A percentile compares a stretch with the other conserved stretches of the same genome.
These are phyloP conservation scores for Ogataea henricii DNA, from an alignment of 805 yeast genomes.

Conservation along the genomic window DNA sequence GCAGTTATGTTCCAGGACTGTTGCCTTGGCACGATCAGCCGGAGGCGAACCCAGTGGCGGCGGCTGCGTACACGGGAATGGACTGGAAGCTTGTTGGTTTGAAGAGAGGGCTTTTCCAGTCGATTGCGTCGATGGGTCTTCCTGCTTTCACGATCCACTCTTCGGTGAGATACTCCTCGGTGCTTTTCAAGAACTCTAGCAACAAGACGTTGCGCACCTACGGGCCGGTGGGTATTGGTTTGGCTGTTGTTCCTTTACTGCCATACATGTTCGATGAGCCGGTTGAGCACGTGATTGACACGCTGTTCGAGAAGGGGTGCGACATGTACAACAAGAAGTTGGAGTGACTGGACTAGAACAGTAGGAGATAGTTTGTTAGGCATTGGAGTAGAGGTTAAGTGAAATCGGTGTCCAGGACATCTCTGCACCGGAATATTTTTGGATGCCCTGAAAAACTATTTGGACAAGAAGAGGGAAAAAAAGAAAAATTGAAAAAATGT, in stretches of 20 bases:
- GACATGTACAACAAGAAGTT: conserved; percentile 19
- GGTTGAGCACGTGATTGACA: conserved; percentile 69
- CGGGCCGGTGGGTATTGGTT: conserved; percentile 80
- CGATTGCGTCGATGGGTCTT: conserved; percentile 81
- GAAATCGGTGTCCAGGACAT: too few relatives aligned
- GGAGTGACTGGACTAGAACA: conserved; percentile 9
- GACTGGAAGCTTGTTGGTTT: conserved; percentile 69
- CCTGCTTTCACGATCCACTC: conserved; percentile 87
- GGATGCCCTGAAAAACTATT: not conserved
- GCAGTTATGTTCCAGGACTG: conserved; percentile 58
- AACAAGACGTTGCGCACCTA: conserved; percentile 53
- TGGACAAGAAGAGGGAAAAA: not conserved
- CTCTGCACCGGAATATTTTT: not conserved
- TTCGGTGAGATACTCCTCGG: conserved; percentile 68
- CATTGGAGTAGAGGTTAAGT: too few relatives aligned
- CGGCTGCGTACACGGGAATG: conserved; percentile 42
- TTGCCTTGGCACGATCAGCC: conserved; percentile 67
- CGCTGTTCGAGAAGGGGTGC: conserved; percentile 55
- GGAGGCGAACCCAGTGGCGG: conserved; percentile 41
- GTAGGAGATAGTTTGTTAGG: not conserved
- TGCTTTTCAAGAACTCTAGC: conserved; percentile 56
- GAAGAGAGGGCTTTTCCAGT: conserved; percentile 78
- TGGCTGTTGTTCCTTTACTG: conserved; percentile 72
- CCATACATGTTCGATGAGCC: conserved; percentile 85
- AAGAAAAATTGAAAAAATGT: not conserved